Conservation (phyloP, 1,139 yeast species). For the Hyphopichia buzzinii region DNA sequence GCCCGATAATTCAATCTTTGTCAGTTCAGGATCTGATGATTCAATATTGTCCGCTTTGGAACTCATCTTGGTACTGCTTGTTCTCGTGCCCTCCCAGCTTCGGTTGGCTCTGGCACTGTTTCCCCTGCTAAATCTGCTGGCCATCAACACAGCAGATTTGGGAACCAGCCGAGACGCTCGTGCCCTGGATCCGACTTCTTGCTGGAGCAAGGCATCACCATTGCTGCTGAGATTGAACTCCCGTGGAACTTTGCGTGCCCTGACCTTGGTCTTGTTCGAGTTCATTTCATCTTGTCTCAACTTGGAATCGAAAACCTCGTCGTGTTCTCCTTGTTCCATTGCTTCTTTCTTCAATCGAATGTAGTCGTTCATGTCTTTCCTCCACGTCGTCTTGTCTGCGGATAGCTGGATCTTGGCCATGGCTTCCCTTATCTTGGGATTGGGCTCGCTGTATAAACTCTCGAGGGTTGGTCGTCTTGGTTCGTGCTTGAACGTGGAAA, state of each 20-base stretch:
- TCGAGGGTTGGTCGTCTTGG: slow-evolving; percentile 24
- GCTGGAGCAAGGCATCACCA: slow-evolving; percentile 19
- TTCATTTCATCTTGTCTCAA: background rate
- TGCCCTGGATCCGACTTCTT: background rate
- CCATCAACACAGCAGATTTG: slow-evolving; percentile 3
- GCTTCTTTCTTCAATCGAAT: slow-evolving; percentile 11
- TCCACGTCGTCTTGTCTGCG: slow-evolving; percentile 24
- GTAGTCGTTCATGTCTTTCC: slow-evolving; percentile 17
- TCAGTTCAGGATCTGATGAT: no score
- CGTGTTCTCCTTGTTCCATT: background rate
- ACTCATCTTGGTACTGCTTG: no score
- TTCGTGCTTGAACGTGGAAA: slow-evolving; percentile 15
- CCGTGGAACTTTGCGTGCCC: background rate
- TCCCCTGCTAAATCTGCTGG: background rate
- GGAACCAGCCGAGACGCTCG: background rate
- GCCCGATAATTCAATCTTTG: no score
- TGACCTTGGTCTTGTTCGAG: background rate
- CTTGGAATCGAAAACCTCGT: background rate
- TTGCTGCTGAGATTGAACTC: slow-evolving; percentile 22
- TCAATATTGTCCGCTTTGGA: no score
- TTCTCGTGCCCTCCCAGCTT: no score
- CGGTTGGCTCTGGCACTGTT: background rate
- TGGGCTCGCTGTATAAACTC: slow-evolving; percentile 19
- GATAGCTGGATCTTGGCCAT: slow-evolving; percentile 32
- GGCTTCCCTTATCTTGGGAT: slow-evolving; percentile 16